phyloP scores from a whole-genome alignment of 495 filamentous ascomycete species.

The Trichoderma virens region DNA sequence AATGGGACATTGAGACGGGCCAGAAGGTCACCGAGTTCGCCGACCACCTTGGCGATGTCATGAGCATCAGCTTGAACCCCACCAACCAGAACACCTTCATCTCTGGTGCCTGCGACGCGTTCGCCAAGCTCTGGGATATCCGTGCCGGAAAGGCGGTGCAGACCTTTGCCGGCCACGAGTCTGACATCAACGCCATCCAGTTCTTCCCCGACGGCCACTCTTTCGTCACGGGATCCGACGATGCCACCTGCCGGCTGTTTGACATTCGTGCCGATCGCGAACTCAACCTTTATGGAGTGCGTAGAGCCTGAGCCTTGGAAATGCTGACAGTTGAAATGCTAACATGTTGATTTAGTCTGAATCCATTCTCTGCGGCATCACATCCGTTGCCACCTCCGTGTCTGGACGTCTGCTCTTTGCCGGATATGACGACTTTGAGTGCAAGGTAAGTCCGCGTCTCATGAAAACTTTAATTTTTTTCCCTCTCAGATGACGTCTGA shows the following conservation, averaged over 20 bases:
- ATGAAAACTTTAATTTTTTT: background rate
- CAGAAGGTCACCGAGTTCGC: constrained; percentile 97
- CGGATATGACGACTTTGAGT: constrained; percentile 98
- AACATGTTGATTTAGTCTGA: constrained; percentile 59
- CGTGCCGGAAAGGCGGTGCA: constrained; percentile 97
- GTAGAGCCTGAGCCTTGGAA: constrained; percentile 19
- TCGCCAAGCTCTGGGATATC: constrained; percentile 98
- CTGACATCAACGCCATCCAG: constrained; percentile 98
- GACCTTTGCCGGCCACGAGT: constrained; percentile 97
- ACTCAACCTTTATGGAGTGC: constrained; percentile 91
- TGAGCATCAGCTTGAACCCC: constrained; percentile 99
- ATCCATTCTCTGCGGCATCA: constrained; percentile 95
- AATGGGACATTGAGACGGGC: constrained; percentile 98
- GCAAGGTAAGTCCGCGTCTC: constrained; percentile 65
- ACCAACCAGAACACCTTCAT: constrained; percentile 99
- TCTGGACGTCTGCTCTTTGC: constrained; percentile 94
- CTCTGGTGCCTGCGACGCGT: constrained; percentile 95
- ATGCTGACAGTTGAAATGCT: constrained; percentile 10
- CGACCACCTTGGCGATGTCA: constrained; percentile 96
- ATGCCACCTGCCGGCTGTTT: constrained; percentile 94
- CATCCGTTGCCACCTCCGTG: constrained; percentile 95
- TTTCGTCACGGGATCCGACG: constrained; percentile 96
- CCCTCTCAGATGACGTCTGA: background rate
- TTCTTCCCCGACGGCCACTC: constrained; percentile 99
- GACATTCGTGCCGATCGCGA: constrained; percentile 96